A percentile compares a stretch with the other conserved stretches of the same genome.
Conservation (phyloP, 176 grass and related monocot genomes). For the Aegilops longissima region DNA sequence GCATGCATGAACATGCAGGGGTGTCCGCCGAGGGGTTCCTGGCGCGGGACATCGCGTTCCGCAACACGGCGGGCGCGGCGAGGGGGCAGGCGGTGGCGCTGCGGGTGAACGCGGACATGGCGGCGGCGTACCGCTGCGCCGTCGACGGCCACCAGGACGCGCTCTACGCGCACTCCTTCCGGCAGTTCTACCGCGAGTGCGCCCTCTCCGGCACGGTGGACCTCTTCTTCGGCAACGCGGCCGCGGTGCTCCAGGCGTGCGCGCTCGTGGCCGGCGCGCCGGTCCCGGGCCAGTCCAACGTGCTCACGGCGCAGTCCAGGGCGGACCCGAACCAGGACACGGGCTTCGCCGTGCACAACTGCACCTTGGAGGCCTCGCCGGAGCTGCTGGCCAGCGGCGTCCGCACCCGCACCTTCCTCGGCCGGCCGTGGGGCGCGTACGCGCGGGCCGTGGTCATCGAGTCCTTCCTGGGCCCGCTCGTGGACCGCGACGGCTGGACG, state of each 20-base stretch:
- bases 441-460: slow-evolving; percentile 56
- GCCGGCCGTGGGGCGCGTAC: slow-evolving; percentile 72
- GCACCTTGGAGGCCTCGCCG: slow-evolving; percentile 43
- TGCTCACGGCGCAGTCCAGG: slow-evolving; percentile 59
- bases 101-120: slow-evolving; percentile 60
- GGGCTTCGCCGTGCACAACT: slow-evolving; percentile 66
- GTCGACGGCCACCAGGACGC: slow-evolving; percentile 72
- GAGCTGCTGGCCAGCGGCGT: neutral
- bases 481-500: slow-evolving; percentile 55
- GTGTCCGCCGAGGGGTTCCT: slow-evolving; percentile 70
- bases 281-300: slow-evolving; percentile 47
- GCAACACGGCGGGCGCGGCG: slow-evolving; percentile 72
- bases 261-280: slow-evolving; percentile 47
- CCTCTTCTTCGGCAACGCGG: slow-evolving; percentile 80
- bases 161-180: slow-evolving; percentile 83
- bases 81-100: slow-evolving; percentile 80
- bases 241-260: slow-evolving; percentile 80
- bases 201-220: slow-evolving; percentile 74
- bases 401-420: slow-evolving; percentile 54
- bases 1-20: slow-evolving; percentile 22
- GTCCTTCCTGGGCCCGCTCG: slow-evolving; percentile 49
- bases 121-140: slow-evolving; percentile 62
- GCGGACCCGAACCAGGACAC: slow-evolving; percentile 62
- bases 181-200: slow-evolving; percentile 90
- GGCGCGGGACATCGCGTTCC: slow-evolving; percentile 67